Evolutionary conservation across 805 yeast genomes (phyloP), one percentile per base, ranked within the genome.

Genomic region (Zygosaccharomyces pseudorouxii): DNA sequence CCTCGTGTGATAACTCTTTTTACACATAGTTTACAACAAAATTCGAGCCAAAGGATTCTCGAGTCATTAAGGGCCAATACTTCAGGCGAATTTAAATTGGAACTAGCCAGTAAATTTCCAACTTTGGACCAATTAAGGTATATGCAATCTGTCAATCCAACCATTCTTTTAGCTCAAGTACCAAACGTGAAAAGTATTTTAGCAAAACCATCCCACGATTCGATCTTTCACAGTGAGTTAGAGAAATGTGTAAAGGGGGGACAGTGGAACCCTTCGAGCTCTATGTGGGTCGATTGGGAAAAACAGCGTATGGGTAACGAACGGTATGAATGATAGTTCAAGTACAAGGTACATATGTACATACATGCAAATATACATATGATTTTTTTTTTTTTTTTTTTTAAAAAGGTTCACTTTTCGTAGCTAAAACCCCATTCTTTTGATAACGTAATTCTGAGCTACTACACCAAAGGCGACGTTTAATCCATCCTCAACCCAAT

Each of bases 381-480:
- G 12, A 33, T 14, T 33, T 4, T 30, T 30, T 3, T 30, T 12
- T 23, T 22, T 44, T 19, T 19, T 22, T 30, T 33, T 28, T 29
- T 10, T 40, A 4, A 20, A 20, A 20, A 27, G 14, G 18, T 41
- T 25, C n/a, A 16, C 14, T 41, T 8, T 19, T 22, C 5, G 11
- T n/a, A 16, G 12, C 53, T 38, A 57, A 38, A 60, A 55, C 6
- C 67, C 68, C 70, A 93, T 93, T 68, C 99, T 78, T 65, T 82
- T 83, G 41, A 90, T 81, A 40, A 93, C 95, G 65, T 93, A 93
- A 60, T 82, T 80, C 67, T 93, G 98, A 1, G 97, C 96, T 29
- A 88, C 71, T 1, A 87, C 84, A 14, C 97, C 98, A 55, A 93
- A 79, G 14, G 89, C 75, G 53, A 89, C 75, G 16, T 81, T 80